Base-by-base conservation (phyloP, 176 grass and related monocot genomes). In the Areca catechu region DNA sequence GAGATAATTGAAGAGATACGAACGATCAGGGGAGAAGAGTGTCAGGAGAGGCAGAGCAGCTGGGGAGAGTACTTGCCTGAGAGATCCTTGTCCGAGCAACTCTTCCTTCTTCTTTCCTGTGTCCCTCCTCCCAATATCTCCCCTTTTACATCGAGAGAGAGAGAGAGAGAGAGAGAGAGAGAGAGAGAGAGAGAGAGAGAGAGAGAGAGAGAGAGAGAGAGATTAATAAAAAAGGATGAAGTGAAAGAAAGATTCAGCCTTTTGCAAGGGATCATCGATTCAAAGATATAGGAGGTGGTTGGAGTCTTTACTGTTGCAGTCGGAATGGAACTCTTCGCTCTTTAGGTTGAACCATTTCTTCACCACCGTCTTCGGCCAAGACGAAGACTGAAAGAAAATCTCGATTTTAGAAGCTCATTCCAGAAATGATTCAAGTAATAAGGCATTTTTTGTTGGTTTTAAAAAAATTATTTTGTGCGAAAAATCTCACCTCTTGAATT, bases 1-100 rank as follows among this genome's bases (percentile, higher is more conserved):
- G 25, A 27, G 4, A 27, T 5, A 27, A 27, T 27, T 27, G 25
- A 5, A 27, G 25, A 27, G 0, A 27, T 5, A 5, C 25, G 25
- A 27, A 37, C 9, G 30, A 37, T 10, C 7, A 37, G 30, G 28
- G 30, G 30, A 37, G 30, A 7, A 37, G 7, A 37, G 30, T 10
- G 30, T 10, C 12, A 4, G 30, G 1, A 37, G 30, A 37, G 30
- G 12, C 1, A 37, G 17, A 59, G 52, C 9, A 51, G 68, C 54
- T 63, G 29, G 2, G 16, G 29, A 49, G 62, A 34, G 19, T 37
- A 37, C 30, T 37, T 57, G 16, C 86, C 86, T 77, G 91, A 85
- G 61, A 72, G 16, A 71, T 90, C 83, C 62, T 78, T 85, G 77
- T 96, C 83, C 7, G 92, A 96, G 57, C 92, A 96, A 61, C 92